Base-by-base conservation (phyloP, 257 asterid genomes). In the Apocynum venetum region DNA sequence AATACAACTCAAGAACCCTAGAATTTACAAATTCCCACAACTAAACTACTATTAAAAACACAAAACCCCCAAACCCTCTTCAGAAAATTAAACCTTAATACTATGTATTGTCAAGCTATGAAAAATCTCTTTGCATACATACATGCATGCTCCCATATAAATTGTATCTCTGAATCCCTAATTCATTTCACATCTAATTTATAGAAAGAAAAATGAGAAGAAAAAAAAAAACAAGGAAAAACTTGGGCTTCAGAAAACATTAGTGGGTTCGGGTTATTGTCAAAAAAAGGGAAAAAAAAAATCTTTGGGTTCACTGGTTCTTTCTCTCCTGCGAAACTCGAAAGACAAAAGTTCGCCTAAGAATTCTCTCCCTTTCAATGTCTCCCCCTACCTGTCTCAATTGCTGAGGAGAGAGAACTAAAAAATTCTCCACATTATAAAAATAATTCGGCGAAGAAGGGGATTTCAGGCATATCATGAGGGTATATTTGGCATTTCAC, bases 31-130 rank as follows among this genome's bases (percentile, higher is more conserved):
- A 76, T 72, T 46, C 46, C 73, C 40, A 72, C 43, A 13, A 73
- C 59, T 56, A 73, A 81, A 57, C 57, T 43, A 81, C 51, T 60
- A 77, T 36, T 35, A 44, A 53, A 55, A 72, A n/a, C 51, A 67
- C 40, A 76, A n/a, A 25, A 77, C 38, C 17, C 61, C 25, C 6
- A 79, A 79, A 44, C 47, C 55, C 57, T 46, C 43, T 75, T 12
- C 17, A 66, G 25, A 66, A 9, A 35, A 11, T n/a, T 57, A 67
- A 10, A 40, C 8, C 56, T 31, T 4, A 68, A 75, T 35, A 53
- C 56, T 15, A 60, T 15, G 38, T 51, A 41, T 40, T 48, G 25
- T 56, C 66, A 53, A 40, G 44, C 55, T 43, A 38, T 31, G 3
- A 36, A 65, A 52, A 59, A 57, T 40, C 67, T 55, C 78, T 4